Evolutionary conservation across 2,329 filamentous ascomycete species (phyloP).

Genomic region (Pestalotiopsis sp.): DNA sequence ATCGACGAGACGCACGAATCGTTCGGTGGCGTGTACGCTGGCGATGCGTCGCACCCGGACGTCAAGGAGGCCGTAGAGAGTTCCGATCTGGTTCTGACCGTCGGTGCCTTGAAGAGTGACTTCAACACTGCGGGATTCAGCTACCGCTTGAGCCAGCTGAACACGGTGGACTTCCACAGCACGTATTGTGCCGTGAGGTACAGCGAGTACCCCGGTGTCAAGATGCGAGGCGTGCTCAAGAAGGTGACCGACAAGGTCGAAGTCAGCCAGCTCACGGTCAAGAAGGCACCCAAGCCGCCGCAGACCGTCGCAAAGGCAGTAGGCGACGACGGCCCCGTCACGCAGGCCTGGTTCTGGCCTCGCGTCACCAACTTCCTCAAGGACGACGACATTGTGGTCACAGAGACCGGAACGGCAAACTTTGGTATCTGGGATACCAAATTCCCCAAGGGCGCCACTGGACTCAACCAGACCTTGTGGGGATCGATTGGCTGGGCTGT

Average conservation of each 20-base stretch:
- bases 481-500: constrained; percentile 66
- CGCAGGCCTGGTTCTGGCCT: constrained; percentile 78
- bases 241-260: constrained; percentile 67
- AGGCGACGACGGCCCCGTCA: constrained; percentile 51
- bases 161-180: constrained; percentile 81
- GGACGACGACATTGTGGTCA: constrained; percentile 76
- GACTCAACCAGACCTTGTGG: constrained; percentile 79
- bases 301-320: constrained; percentile 45
- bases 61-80: constrained; percentile 67
- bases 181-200: constrained; percentile 74
- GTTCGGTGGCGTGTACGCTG: constrained; percentile 84
- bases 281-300: constrained; percentile 54
- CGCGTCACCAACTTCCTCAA: constrained; percentile 72
- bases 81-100: constrained; percentile 70
- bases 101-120: constrained; percentile 70
- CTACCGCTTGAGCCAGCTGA: constrained; percentile 75
- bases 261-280: constrained; percentile 57
- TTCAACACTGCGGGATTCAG: constrained; percentile 86
- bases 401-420: constrained; percentile 86
- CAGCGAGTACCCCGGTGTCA: constrained; percentile 76
- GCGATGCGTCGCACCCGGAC: constrained; percentile 69
- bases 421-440: constrained; percentile 87
- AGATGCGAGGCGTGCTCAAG: constrained; percentile 76
- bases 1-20: constrained; percentile 76
- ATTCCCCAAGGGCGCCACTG: constrained; percentile 77